Evolutionary conservation across 2,329 filamentous ascomycete genomes (phyloP), one percentile per base, ranked within the genome.

Genomic region (Fusarium stilboides): DNA sequence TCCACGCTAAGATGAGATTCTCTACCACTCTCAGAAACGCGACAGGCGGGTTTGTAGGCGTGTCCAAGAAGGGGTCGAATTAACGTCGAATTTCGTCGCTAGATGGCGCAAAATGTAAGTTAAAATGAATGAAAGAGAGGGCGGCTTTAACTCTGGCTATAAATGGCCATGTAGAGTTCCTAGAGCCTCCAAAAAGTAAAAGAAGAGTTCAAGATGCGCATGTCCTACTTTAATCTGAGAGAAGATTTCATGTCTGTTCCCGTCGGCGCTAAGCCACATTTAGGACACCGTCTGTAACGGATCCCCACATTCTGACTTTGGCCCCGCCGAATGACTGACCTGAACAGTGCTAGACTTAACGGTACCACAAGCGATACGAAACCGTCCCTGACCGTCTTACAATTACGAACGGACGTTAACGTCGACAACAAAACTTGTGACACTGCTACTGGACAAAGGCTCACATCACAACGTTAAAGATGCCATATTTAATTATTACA

Each of bases 191-290:
- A 53, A 56, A 51, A 28, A 44, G 37, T 50, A 22, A 31, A 15
- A 39, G 53, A 54, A 53, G 40, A 57, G 51, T 67, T 46, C 39
- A 36, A 45, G 62, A 39, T 64, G n/a, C 34, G 39, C 54, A 51
- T 65, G 58, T 70, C 67, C 67, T 65, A 65, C 62, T 46, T 61
- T 26, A 49, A 56, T 33, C 24, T 52, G 43, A 59, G 57, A 60
- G 67, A 70, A 70, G 67, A 70, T 70, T 70, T 70, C 62, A 70
- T 43, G 44, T 20, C 31, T 51, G 22, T 17, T 31, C 17, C n/a
- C 28, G 20, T 19, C 12, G 37, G 13, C 58, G 51, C 67, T 70
- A 70, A 60, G 37, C 62, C 40, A 9, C 15, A 31, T 54, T 33
- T 42, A 19, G 47, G 14, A 5, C 28, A 46, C 53, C 62, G 67